These are phyloP conservation scores for Penicillium glabrum DNA, from an alignment of 2,329 filamentous ascomycete species.

Conservation along the genomic window DNA sequence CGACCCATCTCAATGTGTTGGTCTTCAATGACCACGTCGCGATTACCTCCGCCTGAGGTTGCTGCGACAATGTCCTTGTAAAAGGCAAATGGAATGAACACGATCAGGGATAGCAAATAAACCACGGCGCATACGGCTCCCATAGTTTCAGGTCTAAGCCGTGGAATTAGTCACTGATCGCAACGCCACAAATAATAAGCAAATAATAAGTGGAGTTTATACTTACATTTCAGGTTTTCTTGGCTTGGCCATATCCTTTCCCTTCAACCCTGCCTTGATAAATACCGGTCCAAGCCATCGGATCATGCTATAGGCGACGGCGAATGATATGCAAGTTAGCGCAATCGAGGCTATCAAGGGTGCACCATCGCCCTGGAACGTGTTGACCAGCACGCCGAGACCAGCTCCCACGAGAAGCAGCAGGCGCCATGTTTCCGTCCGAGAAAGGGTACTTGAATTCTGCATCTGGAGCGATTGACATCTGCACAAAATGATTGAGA, in stretches of 20 bases:
- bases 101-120: constrained; percentile 82
- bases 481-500: background rate
- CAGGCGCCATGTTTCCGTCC: constrained; percentile 57
- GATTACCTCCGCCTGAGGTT: constrained; percentile 89
- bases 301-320: constrained; percentile 79
- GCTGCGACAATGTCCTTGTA: constrained; percentile 97
- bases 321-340: constrained; percentile 81
- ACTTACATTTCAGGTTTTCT: constrained; percentile 71
- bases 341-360: constrained; percentile 86
- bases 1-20: constrained; percentile 77
- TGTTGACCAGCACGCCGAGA: constrained; percentile 71
- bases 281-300: constrained; percentile 91
- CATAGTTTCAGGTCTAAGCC: constrained; percentile 81
- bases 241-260: constrained; percentile 80
- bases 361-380: constrained; percentile 81
- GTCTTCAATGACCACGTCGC: constrained; percentile 75
- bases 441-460: constrained; percentile 43
- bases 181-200: background rate
- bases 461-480: constrained; percentile 30
- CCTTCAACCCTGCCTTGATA: constrained; percentile 82
- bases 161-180: constrained; percentile 8
- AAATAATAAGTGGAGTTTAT: background rate
- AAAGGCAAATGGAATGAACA: constrained; percentile 95
- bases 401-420: constrained; percentile 67
- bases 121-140: constrained; percentile 89